These are phyloP conservation scores for Wickerhamia fluorescens DNA, from an alignment of 805 yeast species.

Conservation along the genomic window DNA sequence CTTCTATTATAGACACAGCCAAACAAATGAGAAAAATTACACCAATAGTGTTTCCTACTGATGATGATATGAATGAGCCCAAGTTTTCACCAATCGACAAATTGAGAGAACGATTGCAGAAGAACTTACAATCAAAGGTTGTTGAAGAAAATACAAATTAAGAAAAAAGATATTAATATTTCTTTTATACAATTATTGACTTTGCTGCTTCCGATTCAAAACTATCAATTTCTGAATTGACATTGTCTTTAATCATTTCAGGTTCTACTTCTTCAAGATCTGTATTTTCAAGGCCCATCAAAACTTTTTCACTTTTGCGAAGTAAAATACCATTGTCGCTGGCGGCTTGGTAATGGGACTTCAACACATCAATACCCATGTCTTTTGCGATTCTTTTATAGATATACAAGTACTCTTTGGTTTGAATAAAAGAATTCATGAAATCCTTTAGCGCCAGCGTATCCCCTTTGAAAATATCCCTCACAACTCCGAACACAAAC, in stretches of 20 bases:
- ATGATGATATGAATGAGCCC: slow-evolving; percentile 18
- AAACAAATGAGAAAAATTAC: slow-evolving; percentile 26
- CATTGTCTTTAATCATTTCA: slow-evolving; percentile 4
- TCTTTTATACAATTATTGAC: too few species aligned
- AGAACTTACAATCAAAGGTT: background rate
- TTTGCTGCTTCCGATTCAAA: slow-evolving; percentile 3
- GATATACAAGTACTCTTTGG: slow-evolving; percentile 19
- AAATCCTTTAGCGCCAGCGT: slow-evolving; percentile 4
- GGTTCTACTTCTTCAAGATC: slow-evolving; percentile 4
- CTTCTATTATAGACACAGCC: slow-evolving; percentile 23
- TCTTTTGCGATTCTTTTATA: slow-evolving; percentile 19
- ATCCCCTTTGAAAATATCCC: slow-evolving; percentile 12
- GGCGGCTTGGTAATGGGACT: too few species aligned
- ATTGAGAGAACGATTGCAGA: slow-evolving; percentile 17
- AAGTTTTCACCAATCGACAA: slow-evolving; percentile 24
- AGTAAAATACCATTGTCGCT: slow-evolving; percentile 4
- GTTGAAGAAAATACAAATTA: too few species aligned
- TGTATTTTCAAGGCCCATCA: background rate
- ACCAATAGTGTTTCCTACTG: slow-evolving; percentile 31
- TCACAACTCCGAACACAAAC: too few species aligned
- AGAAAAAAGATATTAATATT: too few species aligned
- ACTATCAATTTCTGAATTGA: slow-evolving; percentile 8
- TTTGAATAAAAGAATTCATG: slow-evolving; percentile 13
- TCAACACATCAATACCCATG: too few species aligned
- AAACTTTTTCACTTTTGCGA: background rate